These are phyloP conservation scores for Aegilops speltoides DNA, from an alignment of 176 grass and related monocot species.

Conservation along the genomic window DNA sequence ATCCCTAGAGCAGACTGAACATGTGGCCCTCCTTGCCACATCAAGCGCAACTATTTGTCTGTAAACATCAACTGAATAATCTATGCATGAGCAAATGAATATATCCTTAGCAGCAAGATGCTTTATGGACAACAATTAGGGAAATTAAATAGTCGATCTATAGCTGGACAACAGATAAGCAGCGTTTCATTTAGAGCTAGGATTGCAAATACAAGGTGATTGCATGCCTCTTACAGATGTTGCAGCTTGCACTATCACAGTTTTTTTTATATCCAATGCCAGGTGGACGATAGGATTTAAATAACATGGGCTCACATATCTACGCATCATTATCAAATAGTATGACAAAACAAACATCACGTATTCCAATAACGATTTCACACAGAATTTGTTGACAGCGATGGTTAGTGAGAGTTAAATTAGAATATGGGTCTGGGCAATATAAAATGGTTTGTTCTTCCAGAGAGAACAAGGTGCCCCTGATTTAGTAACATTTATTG, in stretches of 20 bases:
- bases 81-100: not conserved
- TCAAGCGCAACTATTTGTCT: not conserved
- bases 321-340: not conserved
- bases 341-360: constrained; percentile 1
- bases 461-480: not conserved
- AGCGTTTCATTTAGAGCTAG: not conserved
- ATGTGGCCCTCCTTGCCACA: not conserved
- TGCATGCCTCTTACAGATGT: not conserved
- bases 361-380: not conserved
- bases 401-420: constrained; percentile 9
- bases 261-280: not conserved
- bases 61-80: constrained; percentile 11
- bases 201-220: not conserved
- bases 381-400: not conserved
- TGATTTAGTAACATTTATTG: not conserved
- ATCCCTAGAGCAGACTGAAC: not conserved
- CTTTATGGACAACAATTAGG: not conserved
- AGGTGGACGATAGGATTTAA: not conserved
- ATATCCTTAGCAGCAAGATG: not conserved
- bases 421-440: not conserved
- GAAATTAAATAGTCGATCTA: not conserved
- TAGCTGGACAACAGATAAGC: not conserved
- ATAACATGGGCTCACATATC: not conserved
- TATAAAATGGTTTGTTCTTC: not conserved
- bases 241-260: not conserved